A percentile compares a stretch with the other conserved stretches of the same genome.
phyloP scores from a whole-genome alignment of 441 rosid genomes.

The Erodium moschatum region DNA sequence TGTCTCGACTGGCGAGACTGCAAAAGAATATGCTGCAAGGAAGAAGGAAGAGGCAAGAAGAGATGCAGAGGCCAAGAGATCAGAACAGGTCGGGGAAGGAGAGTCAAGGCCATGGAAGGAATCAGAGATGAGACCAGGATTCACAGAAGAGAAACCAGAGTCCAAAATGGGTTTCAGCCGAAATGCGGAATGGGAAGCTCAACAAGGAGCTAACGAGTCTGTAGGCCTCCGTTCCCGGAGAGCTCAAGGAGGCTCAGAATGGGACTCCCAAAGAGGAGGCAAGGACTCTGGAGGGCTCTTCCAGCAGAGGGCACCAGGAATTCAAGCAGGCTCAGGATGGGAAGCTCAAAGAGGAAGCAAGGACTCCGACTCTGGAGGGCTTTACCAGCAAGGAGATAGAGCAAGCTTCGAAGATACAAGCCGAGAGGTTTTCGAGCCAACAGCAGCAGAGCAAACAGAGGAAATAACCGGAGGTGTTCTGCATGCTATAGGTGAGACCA shows the following conservation, averaged over 20 bases:
- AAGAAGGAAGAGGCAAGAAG: slow-evolving; percentile 8
- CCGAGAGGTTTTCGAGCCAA: not conserved
- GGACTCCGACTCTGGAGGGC: not conserved
- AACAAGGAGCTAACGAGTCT: not conserved
- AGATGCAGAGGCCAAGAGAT: not conserved
- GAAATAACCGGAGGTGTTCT: slow-evolving; percentile 6
- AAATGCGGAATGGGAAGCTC: not conserved
- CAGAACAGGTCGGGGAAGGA: not conserved
- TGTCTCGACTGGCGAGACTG: not conserved
- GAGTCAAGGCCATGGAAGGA: not conserved
- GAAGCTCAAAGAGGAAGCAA: not conserved
- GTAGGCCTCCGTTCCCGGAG: not conserved
- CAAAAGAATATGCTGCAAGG: not conserved
- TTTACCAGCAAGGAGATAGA: too few relatives aligned
- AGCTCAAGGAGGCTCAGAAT: not conserved
- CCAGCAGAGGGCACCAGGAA: not conserved
- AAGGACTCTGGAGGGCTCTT: not conserved
- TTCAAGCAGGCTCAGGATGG: not conserved
- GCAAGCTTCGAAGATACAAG: not conserved
- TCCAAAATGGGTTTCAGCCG: too few relatives aligned
- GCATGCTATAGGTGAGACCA: slow-evolving; percentile 4
- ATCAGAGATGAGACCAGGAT: too few relatives aligned
- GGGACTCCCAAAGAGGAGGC: not conserved
- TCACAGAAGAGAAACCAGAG: too few relatives aligned
- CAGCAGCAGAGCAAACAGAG: slow-evolving; percentile 1